Evolutionary conservation across 169 alveolate species (phyloP), one percentile per base, ranked within the genome.

Genomic region (Perkinsus olseni): DNA sequence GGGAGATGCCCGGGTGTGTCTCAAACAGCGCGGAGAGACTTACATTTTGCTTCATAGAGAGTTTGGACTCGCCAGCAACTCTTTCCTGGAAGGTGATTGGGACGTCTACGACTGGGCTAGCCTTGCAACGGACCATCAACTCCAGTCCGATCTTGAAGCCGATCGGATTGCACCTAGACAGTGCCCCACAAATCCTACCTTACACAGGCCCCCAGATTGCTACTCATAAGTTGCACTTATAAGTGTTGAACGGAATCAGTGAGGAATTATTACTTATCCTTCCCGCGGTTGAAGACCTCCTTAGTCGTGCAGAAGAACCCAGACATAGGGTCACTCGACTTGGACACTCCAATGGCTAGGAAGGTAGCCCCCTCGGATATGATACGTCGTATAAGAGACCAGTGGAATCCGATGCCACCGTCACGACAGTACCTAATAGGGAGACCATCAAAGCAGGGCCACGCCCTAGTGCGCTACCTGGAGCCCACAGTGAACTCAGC

Each of bases 111-210:
- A 91, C 92, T 40, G 50, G 50, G n/a, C 10, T 36, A 13, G 45
- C 21, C 48, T 38, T n/a, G 21, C 92, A 91, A 17, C 92, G 50
- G 3, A 48, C 92, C 92, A 91, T 91, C 38, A 91, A 38, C 21
- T 91, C 92, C 38, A 91, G 92, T 21, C 92, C 92, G 13, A 91
- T 91, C 51, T 91, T 91, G 92, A 91, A 91, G 36, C 92, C 92
- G 31, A 91, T 91, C 92, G 92, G 92, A 24, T 39, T 91, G 50
- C 50, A 40, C 50, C 50, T 40, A n/a, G n/a, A n/a, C n/a, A n/a
- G n/a, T n/a, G n/a, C n/a, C n/a, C n/a, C n/a, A n/a, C n/a, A n/a
- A n/a, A n/a, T n/a, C n/a, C n/a, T n/a, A n/a, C n/a, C n/a, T n/a
- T n/a, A n/a, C n/a, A n/a, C n/a, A n/a, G n/a, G n/a, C n/a, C n/a